Percentiles rank a stretch among this genome's conserved stretches.
These are phyloP conservation scores for Malassezia nana DNA, from an alignment of 1,284 basidiomycete species.

Conservation along the genomic window DNA sequence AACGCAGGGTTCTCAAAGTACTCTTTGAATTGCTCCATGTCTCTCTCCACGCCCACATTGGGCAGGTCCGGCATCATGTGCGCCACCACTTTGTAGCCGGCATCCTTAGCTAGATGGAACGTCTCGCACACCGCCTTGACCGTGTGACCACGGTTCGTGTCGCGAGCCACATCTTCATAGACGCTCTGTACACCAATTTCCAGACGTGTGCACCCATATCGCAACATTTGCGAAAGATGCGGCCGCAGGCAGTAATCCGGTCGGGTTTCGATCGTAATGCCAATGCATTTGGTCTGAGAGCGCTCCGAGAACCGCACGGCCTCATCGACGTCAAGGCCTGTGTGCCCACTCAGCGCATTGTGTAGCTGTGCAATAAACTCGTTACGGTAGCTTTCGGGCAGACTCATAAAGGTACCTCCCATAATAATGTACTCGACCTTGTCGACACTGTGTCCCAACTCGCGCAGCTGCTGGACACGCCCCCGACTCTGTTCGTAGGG, in stretches of 20 bases:
- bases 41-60: constrained; percentile 91
- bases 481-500: constrained; percentile 95
- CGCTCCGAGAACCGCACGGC: constrained; percentile 96
- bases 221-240: constrained; percentile 95
- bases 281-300: constrained; percentile 95
- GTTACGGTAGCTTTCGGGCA: constrained; percentile 88
- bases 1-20: constrained; percentile 99
- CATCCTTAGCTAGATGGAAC: constrained; percentile 96
- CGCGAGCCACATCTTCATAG: constrained; percentile 95
- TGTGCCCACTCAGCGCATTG: constrained; percentile 91
- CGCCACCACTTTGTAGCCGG: constrained; percentile 87
- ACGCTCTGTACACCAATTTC: constrained; percentile 98
- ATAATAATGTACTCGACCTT: constrained; percentile 99
- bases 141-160: constrained; percentile 90
- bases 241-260: constrained; percentile 97
- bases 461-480: constrained; percentile 86
- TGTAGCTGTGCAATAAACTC: constrained; percentile 92
- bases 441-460: constrained; percentile 89
- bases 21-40: constrained; percentile 94
- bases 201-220: constrained; percentile 93
- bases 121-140: constrained; percentile 94
- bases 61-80: constrained; percentile 58
- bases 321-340: constrained; percentile 81
- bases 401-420: constrained; percentile 99
- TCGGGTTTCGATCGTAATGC: constrained; percentile 96